These are phyloP conservation scores for Sicyos edulis DNA, from an alignment of 306 rosid species.

Conservation along the genomic window DNA sequence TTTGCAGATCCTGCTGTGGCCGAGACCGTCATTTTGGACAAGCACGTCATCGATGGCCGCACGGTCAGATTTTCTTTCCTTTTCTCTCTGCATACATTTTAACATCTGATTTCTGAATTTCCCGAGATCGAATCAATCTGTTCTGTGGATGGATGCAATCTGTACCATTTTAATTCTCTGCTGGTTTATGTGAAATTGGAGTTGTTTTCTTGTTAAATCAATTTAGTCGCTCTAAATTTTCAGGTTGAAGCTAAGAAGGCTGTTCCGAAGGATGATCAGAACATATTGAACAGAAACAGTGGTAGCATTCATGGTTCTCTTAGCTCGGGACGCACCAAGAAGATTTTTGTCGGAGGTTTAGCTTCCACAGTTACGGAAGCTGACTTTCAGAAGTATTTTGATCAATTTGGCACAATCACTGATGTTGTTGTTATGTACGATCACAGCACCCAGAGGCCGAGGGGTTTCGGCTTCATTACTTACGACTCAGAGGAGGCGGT, in stretches of 20 bases:
- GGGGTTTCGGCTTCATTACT: no score
- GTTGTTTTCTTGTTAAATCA: not conserved
- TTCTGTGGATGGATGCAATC: conserved; percentile 6
- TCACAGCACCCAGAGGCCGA: conserved; percentile 92
- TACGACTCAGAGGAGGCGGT: conserved; percentile 89
- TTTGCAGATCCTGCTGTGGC: conserved; percentile 86
- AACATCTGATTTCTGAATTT: conserved; percentile 20
- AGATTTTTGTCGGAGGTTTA: conserved; percentile 90
- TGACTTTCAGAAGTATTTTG: conserved; percentile 75
- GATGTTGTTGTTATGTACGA: conserved; percentile 97
- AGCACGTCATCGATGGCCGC: conserved; percentile 88
- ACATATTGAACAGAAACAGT: conserved; percentile 41
- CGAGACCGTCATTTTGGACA: conserved; percentile 76
- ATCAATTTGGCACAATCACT: conserved; percentile 72
- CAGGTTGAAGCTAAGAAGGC: conserved; percentile 99
- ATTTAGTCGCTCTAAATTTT: conserved; percentile 26
- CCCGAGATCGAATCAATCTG: not conserved
- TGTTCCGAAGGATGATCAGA: conserved; percentile 89
- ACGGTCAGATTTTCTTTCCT: conserved; percentile 46
- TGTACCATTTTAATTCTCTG: not conserved
- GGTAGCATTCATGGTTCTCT: conserved; percentile 59
- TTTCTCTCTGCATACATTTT: conserved; percentile 1
- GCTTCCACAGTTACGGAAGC: conserved; percentile 77
- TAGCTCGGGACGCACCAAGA: conserved; percentile 70
- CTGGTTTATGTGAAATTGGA: not conserved